A percentile compares a stretch with the other conserved stretches of the same genome.
Evolutionary conservation across 2,329 filamentous ascomycete genomes (phyloP).

Genomic region (Botrytis porri): DNA sequence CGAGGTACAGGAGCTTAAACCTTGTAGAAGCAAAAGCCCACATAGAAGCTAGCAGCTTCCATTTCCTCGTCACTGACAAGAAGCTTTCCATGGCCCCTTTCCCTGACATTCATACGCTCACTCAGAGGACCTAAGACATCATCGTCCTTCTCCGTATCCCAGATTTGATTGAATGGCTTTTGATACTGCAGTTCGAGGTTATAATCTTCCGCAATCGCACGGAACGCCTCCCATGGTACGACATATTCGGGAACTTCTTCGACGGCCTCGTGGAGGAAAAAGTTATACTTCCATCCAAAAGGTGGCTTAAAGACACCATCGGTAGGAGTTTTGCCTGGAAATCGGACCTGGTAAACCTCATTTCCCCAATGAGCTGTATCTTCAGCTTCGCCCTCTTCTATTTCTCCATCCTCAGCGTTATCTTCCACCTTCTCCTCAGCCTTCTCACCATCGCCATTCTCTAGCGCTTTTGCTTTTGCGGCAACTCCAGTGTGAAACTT

Average conservation of each 20-base stretch:
- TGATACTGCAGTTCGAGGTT: conserved; percentile 95
- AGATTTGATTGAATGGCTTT: conserved; percentile 85
- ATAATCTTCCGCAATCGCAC: conserved; percentile 91
- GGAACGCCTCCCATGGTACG: conserved; percentile 96
- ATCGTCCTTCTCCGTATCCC: conserved; percentile 88
- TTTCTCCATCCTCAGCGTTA: conserved; percentile 41
- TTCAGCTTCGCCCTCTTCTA: conserved; percentile 61
- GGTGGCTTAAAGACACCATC: conserved; percentile 92
- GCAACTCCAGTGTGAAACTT: conserved; percentile 63
- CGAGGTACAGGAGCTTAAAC: conserved; percentile 50
- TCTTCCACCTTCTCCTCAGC: conserved; percentile 41
- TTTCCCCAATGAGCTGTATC: conserved; percentile 84
- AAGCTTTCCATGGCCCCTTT: conserved; percentile 61
- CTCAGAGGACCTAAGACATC: conserved; percentile 76
- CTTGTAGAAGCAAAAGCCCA: conserved; percentile 97
- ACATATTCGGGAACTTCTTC: conserved; percentile 97
- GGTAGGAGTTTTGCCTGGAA: conserved; percentile 75
- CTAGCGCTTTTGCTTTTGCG: conserved; percentile 39
- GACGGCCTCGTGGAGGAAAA: conserved; percentile 92
- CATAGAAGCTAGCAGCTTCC: conserved; percentile 88
- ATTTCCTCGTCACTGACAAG: conserved; percentile 81
- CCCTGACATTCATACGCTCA: conserved; percentile 92
- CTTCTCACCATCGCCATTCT: conserved; percentile 36
- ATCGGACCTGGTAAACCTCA: conserved; percentile 84
- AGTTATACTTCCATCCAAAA: conserved; percentile 97